A percentile compares a stretch with the other conserved stretches of the same genome.
Evolutionary conservation across 129 eudicot genomes (phyloP).

Genomic region (Arctium lappa): DNA sequence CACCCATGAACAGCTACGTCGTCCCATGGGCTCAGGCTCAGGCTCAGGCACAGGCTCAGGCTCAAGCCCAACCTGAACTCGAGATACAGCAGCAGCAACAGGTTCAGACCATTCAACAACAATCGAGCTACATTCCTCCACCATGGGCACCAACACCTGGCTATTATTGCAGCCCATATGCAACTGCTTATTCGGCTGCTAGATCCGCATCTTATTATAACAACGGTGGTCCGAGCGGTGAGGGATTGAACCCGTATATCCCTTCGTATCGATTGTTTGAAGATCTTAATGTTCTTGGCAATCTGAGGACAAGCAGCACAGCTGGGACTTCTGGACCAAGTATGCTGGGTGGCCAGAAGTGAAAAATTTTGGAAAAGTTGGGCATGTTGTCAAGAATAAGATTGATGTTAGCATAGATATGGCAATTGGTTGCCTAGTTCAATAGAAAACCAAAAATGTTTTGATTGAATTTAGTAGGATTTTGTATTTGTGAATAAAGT

Average conservation of each 20-base stretch:
- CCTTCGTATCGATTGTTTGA: slow-evolving; percentile 91
- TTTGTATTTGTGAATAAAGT: slow-evolving; percentile 3
- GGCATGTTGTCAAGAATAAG: not conserved
- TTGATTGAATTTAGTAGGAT: not conserved
- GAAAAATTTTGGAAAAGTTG: slow-evolving; percentile 2
- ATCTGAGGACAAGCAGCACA: slow-evolving; percentile 39
- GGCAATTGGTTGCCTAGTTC: not conserved
- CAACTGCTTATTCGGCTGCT: slow-evolving; percentile 29
- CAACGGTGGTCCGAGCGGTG: slow-evolving; percentile 25
- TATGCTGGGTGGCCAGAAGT: slow-evolving; percentile 62
- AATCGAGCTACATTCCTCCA: slow-evolving; percentile 66
- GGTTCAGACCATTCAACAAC: slow-evolving; percentile 32
- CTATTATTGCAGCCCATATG: slow-evolving; percentile 48
- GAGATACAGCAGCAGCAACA: slow-evolving; percentile 39
- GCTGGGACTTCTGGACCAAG: slow-evolving; percentile 53
- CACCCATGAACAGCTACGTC: slow-evolving; percentile 47
- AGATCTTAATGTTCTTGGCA: slow-evolving; percentile 82
- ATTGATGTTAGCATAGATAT: not conserved
- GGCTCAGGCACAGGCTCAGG: slow-evolving; percentile 22
- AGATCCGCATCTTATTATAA: slow-evolving; percentile 31
- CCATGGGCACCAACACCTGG: slow-evolving; percentile 97
- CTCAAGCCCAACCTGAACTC: slow-evolving; percentile 12
- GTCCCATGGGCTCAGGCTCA: slow-evolving; percentile 89
- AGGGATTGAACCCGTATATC: slow-evolving; percentile 62
- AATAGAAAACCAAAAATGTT: not conserved